These are phyloP conservation scores for Leishmania tropica DNA, from an alignment of 208 protist genomes.

Conservation along the genomic window DNA sequence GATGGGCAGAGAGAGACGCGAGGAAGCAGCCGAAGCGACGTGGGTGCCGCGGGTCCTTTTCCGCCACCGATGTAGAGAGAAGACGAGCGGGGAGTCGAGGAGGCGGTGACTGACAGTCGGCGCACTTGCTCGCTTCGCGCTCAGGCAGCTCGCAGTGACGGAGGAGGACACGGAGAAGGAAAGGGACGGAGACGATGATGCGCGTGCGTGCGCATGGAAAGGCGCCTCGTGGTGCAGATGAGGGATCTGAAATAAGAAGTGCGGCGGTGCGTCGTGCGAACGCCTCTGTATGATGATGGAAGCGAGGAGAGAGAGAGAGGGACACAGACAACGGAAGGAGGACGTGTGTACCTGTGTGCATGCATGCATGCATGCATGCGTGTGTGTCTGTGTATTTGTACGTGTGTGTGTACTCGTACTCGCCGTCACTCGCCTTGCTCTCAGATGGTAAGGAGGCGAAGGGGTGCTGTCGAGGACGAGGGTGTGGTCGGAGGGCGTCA, in stretches of 20 bases:
- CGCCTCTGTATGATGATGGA: background rate
- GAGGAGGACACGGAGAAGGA: background rate
- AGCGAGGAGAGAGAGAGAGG: background rate
- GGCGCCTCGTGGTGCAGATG: background rate
- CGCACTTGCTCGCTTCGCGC: background rate
- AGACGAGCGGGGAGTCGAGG: background rate
- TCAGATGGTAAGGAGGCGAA: background rate
- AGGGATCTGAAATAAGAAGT: background rate
- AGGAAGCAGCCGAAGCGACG: background rate
- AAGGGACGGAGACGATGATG: too few species aligned
- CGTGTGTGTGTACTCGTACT: background rate
- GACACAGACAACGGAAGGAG: background rate
- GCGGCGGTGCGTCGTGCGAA: background rate
- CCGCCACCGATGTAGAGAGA: background rate
- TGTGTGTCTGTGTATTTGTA: background rate
- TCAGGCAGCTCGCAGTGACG: background rate
- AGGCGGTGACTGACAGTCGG: background rate
- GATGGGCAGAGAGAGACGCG: background rate
- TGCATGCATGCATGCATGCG: background rate
- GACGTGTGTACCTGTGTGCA: slow-evolving; percentile 1
- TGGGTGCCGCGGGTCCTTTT: background rate
- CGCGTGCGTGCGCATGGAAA: background rate
- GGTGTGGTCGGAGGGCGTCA: background rate
- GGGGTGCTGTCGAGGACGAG: background rate
- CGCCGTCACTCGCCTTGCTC: background rate